phyloP scores from a whole-genome alignment of 2,329 filamentous ascomycete genomes.

The Remersonia thermophila region DNA sequence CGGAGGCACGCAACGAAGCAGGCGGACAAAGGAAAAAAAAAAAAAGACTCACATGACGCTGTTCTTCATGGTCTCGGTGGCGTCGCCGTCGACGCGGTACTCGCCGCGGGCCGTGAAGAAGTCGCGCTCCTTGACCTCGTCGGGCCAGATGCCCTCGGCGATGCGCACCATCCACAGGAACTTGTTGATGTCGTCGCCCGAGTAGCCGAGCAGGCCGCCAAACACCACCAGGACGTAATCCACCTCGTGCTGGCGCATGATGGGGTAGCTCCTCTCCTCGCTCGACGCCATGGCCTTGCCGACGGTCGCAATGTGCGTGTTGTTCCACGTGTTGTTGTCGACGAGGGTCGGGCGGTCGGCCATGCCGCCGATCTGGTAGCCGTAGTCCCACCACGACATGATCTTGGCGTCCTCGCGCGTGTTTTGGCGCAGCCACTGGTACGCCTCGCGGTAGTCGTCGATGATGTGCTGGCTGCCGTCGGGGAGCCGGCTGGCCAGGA shows the following conservation, averaged over 20 bases:
- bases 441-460: conserved; percentile 97
- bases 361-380: conserved; percentile 99
- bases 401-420: conserved; percentile 91
- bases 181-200: conserved; percentile 98
- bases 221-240: conserved; percentile 98
- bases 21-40: too few species aligned
- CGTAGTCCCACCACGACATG: conserved; percentile 99
- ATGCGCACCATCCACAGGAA: conserved; percentile 99
- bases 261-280: conserved; percentile 96
- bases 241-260: conserved; percentile 96
- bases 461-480: conserved; percentile 98
- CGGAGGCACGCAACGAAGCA: conserved; percentile 15
- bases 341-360: conserved; percentile 92
- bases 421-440: conserved; percentile 98
- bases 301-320: conserved; percentile 97
- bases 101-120: conserved; percentile 92
- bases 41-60: conserved; percentile 84
- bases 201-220: conserved; percentile 89
- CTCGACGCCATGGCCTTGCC: conserved; percentile 97
- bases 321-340: conserved; percentile 99
- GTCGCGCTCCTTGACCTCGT: conserved; percentile 92
- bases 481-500: conserved; percentile 80
- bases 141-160: conserved; percentile 98
- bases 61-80: conserved; percentile 96
- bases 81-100: conserved; percentile 86